phyloP scores from a whole-genome alignment of 345 rosid species.

The Eutrema heterophyllum region DNA sequence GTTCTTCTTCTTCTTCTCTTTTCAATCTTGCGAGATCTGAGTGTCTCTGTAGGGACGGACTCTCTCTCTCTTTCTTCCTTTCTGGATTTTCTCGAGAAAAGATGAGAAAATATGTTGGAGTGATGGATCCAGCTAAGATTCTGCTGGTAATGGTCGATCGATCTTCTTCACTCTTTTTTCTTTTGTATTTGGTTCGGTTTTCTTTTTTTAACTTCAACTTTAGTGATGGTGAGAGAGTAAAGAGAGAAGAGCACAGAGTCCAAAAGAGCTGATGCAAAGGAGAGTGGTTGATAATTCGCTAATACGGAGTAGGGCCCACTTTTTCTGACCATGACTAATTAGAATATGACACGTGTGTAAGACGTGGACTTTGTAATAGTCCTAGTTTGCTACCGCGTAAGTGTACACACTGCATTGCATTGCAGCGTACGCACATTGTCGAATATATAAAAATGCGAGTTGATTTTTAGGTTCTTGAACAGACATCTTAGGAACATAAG shows the following conservation, averaged over 20 bases:
- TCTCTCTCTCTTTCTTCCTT: neutral
- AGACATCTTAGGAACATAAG: too few species aligned
- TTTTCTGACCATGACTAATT: conserved; percentile 1
- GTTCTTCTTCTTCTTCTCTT: conserved; percentile 4
- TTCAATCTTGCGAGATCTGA: conserved; percentile 4
- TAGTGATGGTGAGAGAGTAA: conserved; percentile 17
- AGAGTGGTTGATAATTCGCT: conserved; percentile 25
- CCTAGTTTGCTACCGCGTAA: neutral
- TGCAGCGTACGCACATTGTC: neutral
- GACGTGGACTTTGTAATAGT: conserved; percentile 31
- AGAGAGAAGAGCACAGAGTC: conserved; percentile 4
- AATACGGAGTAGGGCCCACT: conserved; percentile 8
- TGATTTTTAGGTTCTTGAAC: too few species aligned
- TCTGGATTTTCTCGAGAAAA: conserved; percentile 8
- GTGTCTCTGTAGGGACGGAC: neutral
- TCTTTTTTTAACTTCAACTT: neutral
- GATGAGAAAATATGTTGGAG: neutral
- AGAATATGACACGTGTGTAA: neutral
- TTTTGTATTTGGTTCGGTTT: neutral
- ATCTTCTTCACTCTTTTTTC: conserved; percentile 6
- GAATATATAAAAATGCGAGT: conserved; percentile 3
- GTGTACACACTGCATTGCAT: conserved; percentile 14
- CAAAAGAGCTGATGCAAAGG: conserved; percentile 13
- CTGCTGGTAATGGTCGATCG: conserved; percentile 38
- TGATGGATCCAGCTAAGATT: conserved; percentile 78